Evolutionary conservation across 768 basidiomycete species (phyloP).

Genomic region (Hypholoma fasciculare): DNA sequence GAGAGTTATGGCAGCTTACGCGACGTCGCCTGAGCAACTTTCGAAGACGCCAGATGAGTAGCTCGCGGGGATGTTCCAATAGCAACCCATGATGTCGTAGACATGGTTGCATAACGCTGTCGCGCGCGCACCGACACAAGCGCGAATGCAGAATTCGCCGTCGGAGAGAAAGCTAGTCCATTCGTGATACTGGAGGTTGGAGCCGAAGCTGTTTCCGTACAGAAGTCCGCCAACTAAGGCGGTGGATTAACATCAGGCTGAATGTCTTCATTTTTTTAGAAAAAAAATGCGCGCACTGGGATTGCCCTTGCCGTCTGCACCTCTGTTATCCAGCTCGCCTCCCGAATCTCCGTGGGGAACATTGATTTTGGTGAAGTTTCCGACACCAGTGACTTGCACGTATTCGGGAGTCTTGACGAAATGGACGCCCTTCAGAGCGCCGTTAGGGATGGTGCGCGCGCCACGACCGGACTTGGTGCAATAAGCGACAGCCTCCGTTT

Average conservation of each 20-base stretch:
- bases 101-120: slow-evolving; percentile 72
- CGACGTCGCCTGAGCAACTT: slow-evolving; percentile 62
- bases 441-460: slow-evolving; percentile 69
- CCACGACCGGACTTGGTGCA: slow-evolving; percentile 76
- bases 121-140: slow-evolving; percentile 63
- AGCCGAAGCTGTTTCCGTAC: slow-evolving; percentile 63
- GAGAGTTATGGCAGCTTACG: slow-evolving; percentile 26
- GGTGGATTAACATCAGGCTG: slow-evolving; percentile 21
- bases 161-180: slow-evolving; percentile 87
- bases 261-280: background rate
- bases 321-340: slow-evolving; percentile 77
- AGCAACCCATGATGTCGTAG: slow-evolving; percentile 69
- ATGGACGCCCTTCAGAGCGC: slow-evolving; percentile 68
- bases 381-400: slow-evolving; percentile 60
- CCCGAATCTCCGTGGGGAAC: slow-evolving; percentile 51
- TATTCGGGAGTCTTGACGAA: slow-evolving; percentile 67
- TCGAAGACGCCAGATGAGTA: slow-evolving; percentile 64
- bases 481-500: slow-evolving; percentile 70
- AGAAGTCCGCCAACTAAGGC: slow-evolving; percentile 65
- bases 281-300: slow-evolving; percentile 28
- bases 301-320: slow-evolving; percentile 60
- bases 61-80: slow-evolving; percentile 73
- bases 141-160: slow-evolving; percentile 67
- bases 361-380: slow-evolving; percentile 71
- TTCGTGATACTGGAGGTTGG: slow-evolving; percentile 60